Evolutionary conservation across 2,329 filamentous ascomycete species (phyloP).

Genomic region (Neocucurbitaria cava): DNA sequence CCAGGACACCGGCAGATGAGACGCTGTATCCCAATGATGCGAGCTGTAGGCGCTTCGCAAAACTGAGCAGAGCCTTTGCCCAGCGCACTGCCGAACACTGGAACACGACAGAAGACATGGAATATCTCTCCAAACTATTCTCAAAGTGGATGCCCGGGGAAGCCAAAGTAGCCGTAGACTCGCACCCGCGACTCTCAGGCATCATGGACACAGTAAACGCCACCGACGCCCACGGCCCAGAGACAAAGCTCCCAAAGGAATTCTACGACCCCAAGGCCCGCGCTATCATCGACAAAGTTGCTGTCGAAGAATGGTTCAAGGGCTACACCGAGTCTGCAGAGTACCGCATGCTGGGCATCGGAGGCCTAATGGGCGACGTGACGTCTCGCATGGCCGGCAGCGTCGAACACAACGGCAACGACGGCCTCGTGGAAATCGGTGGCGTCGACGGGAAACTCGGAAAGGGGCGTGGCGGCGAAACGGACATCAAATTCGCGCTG

Average conservation of each 20-base stretch:
- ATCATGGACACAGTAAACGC: constrained; percentile 95
- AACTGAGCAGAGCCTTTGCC: constrained; percentile 57
- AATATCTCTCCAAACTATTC: constrained; percentile 77
- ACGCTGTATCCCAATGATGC: constrained; percentile 60
- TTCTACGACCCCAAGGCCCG: constrained; percentile 83
- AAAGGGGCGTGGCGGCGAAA: constrained; percentile 56
- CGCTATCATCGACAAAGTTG: constrained; percentile 73
- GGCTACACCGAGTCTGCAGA: constrained; percentile 85
- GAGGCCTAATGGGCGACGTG: constrained; percentile 82
- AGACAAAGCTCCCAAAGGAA: constrained; percentile 78
- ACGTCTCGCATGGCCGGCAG: constrained; percentile 59
- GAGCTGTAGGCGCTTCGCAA: constrained; percentile 56
- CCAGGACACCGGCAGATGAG: constrained; percentile 55
- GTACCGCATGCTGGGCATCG: constrained; percentile 89
- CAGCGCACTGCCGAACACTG: constrained; percentile 55
- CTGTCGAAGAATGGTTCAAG: constrained; percentile 89
- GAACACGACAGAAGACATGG: constrained; percentile 76
- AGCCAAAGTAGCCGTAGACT: constrained; percentile 77
- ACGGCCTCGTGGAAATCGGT: constrained; percentile 51
- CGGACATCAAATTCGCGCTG: constrained; percentile 73
- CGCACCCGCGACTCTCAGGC: constrained; percentile 81
- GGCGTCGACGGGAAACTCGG: constrained; percentile 41
- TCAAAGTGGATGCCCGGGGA: constrained; percentile 85
- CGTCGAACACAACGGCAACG: constrained; percentile 43
- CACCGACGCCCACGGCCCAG: constrained; percentile 81